A percentile compares a stretch with the other conserved stretches of the same genome.
Conservation (phyloP, 108 stramenopile genomes). For the Pelagomonas calceolata region DNA sequence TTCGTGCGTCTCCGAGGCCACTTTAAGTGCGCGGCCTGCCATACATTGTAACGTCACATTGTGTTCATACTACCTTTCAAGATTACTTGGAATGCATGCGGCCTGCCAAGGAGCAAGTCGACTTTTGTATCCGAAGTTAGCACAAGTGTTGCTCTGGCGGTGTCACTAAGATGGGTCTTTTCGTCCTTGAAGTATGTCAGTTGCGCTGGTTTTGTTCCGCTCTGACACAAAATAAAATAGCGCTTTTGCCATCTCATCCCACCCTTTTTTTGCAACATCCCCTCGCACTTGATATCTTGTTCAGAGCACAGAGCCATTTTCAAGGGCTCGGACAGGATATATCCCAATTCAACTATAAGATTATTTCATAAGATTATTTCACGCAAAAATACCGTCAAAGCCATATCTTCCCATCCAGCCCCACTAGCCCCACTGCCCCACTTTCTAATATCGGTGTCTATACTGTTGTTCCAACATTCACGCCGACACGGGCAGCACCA, state of each 20-base stretch:
- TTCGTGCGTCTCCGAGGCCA: neutral
- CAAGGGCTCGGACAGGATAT: too few relatives aligned
- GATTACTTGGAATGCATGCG: neutral
- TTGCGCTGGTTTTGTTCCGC: neutral
- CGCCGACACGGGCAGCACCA: too few relatives aligned
- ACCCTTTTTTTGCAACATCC: neutral
- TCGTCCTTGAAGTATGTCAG: neutral
- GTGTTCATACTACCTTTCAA: neutral
- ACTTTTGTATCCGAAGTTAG: neutral
- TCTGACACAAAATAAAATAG: neutral
- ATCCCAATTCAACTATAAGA: too few relatives aligned
- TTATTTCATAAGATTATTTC: too few relatives aligned
- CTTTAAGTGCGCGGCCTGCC: neutral
- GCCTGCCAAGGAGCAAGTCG: neutral
- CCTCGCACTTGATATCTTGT: neutral
- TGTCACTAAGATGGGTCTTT: neutral
- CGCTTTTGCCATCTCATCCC: neutral
- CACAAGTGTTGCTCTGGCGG: neutral
- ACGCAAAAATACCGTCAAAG: too few relatives aligned
- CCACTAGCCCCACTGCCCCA: too few relatives aligned
- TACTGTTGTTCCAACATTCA: too few relatives aligned
- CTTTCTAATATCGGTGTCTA: too few relatives aligned
- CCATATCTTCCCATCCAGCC: too few relatives aligned
- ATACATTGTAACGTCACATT: too few relatives aligned
- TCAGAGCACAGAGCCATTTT: too few relatives aligned